Base-by-base conservation (phyloP, 2,329 filamentous ascomycete genomes). In the Acephala macrosclerotiorum region DNA sequence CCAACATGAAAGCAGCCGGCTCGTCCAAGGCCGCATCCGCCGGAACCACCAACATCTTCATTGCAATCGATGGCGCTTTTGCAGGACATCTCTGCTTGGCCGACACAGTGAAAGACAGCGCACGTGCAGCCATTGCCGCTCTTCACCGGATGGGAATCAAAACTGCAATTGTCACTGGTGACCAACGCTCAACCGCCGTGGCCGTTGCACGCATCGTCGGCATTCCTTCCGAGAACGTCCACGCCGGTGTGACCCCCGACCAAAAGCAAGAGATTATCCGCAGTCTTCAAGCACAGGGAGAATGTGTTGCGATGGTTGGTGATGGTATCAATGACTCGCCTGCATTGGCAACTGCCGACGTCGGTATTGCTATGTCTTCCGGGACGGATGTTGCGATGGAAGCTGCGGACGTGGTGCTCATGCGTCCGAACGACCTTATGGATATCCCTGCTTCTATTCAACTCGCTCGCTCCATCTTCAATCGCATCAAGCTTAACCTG, bases 281-380 rank as follows among this genome's bases (percentile, higher is more conserved):
- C 58, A 82, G 90, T 61, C 85, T 98, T 20, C 93, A 97, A 80
- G 82, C 84, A 0, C 79, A 84, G 59, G 93, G 93, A 67, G 87
- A 94, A 73, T 83, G 91, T 58, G 93, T 98, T 29, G 96, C 93
- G 71, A 99, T 99, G 96, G 94, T 98, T 16, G 94, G 96, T 60
- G 96, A 99, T 78, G 96, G 96, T 49, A 97, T 99, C 85, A 99
- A 99, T 79, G 96, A 99, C 81, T 97, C 94, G 0, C 96, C 96
- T 0, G 96, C 96, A 0, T 87, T 99, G 12, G 96, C 94, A 0
- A 97, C 94, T 0, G 94, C 96, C 12, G 90, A 97, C 72, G 89
- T 98, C 33, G 96, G 96, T 69, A 97, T 99, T 71, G 94, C 94
- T 65, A 93, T 99, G 79, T 87, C 93, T 5, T 94, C 90, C 8